Evolutionary conservation across 257 asterid species (phyloP).

Genomic region (Eustoma russellianum): DNA sequence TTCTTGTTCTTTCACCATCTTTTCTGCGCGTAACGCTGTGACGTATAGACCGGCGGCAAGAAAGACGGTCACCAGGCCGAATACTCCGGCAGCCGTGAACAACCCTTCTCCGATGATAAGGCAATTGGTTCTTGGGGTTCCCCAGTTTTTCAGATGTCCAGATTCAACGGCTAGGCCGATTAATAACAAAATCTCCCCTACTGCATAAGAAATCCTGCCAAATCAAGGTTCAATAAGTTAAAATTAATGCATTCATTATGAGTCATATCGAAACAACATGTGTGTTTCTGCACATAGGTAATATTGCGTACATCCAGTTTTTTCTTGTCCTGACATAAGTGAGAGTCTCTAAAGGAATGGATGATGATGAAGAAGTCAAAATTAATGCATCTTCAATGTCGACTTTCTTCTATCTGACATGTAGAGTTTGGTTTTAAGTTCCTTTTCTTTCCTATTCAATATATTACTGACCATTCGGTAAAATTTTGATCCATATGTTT

Average conservation of each 20-base stretch:
- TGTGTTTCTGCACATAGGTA: too few species aligned
- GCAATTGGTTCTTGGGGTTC: constrained; percentile 38
- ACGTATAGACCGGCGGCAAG: constrained; percentile 64
- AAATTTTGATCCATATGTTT: too few species aligned
- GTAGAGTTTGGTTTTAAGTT: too few species aligned
- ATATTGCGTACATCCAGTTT: too few species aligned
- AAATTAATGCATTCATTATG: not conserved
- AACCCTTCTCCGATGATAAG: constrained; percentile 45
- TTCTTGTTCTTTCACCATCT: constrained; percentile 25
- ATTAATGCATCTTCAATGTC: too few species aligned
- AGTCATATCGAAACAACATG: not conserved
- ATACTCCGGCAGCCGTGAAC: constrained; percentile 76
- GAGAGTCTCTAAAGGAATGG: too few species aligned
- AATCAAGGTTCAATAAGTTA: not conserved
- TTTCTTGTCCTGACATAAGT: too few species aligned
- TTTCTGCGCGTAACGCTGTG: constrained; percentile 47
- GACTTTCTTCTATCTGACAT: too few species aligned
- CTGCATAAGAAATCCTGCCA: constrained; percentile 61
- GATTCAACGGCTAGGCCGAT: constrained; percentile 82
- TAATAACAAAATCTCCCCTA: constrained; percentile 66
- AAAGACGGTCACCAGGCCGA: constrained; percentile 53
- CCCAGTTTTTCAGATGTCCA: constrained; percentile 80
- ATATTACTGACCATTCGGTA: too few species aligned
- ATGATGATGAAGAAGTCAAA: too few species aligned
- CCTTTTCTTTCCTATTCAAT: too few species aligned